These are phyloP conservation scores for Juglanconis oblonga DNA, from an alignment of 2,329 filamentous ascomycete species.

Conservation along the genomic window DNA sequence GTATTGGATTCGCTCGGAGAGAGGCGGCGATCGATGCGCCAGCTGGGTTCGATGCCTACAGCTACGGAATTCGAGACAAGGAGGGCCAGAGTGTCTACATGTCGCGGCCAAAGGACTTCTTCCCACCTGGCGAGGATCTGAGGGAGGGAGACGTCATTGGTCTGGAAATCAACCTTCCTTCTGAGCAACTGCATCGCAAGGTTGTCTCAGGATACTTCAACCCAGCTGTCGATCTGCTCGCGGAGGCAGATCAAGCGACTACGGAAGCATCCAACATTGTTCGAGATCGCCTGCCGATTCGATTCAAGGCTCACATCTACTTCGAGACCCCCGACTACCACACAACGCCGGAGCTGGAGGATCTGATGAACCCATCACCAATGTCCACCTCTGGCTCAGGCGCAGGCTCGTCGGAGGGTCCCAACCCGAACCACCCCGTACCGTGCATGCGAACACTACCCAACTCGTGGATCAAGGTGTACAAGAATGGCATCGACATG, in stretches of 20 bases:
- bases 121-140: constrained; percentile 73
- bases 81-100: constrained; percentile 90
- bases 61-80: constrained; percentile 88
- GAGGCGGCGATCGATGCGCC: constrained; percentile 81
- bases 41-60: constrained; percentile 87
- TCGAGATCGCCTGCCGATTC: constrained; percentile 90
- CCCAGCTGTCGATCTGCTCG: constrained; percentile 69
- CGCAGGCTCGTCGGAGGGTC: constrained; percentile 51
- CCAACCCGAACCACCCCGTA: constrained; percentile 68
- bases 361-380: constrained; percentile 70
- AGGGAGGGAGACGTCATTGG: constrained; percentile 91
- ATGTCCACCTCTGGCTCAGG: constrained; percentile 37
- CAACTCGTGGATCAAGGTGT: constrained; percentile 80
- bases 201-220: constrained; percentile 86
- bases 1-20: constrained; percentile 80
- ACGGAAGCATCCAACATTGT: constrained; percentile 76
- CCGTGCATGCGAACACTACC: constrained; percentile 83
- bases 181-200: constrained; percentile 81
- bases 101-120: constrained; percentile 89
- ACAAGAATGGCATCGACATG: constrained; percentile 85
- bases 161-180: constrained; percentile 85
- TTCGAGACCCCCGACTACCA: constrained; percentile 93
- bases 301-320: constrained; percentile 89
- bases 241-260: constrained; percentile 52
- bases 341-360: constrained; percentile 81